These are phyloP conservation scores for Kodamaea hsintzibuensis DNA, from an alignment of 805 yeast species.

Conservation along the genomic window DNA sequence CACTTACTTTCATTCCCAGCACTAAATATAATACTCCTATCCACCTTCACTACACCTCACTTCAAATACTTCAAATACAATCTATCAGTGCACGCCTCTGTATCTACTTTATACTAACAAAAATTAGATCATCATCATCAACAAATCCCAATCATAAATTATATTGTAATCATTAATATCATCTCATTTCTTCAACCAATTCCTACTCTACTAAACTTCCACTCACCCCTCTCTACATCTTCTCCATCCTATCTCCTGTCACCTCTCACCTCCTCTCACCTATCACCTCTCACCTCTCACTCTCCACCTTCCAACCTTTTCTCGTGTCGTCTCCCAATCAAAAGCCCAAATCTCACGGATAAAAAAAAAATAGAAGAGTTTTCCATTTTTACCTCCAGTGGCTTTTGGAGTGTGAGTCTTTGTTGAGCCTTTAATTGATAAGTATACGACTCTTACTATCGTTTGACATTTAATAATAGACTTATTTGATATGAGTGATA, in stretches of 20 bases:
- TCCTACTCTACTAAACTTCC: neutral
- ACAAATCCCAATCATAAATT: no score
- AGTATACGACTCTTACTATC: neutral
- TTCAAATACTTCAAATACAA: no score
- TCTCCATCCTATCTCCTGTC: neutral
- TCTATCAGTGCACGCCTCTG: no score
- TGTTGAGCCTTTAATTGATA: no score
- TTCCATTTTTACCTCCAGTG: neutral
- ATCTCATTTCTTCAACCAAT: neutral
- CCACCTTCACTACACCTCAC: no score
- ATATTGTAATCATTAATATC: no score
- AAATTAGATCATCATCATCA: no score
- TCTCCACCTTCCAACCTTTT: neutral
- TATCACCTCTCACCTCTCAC: neutral
- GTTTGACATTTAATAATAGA: no score
- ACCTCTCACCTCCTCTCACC: neutral
- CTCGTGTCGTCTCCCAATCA: neutral
- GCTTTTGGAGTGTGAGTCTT: neutral
- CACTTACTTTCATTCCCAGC: no score
- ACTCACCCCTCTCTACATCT: neutral
- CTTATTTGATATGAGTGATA: conserved; percentile 43
- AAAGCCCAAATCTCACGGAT: neutral
- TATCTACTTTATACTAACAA: no score
- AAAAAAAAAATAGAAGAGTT: conserved; percentile 2
- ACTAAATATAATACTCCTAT: no score